Conservation (phyloP, 371 early-diverging fungal species). For the Dentiscutata heterogama region DNA sequence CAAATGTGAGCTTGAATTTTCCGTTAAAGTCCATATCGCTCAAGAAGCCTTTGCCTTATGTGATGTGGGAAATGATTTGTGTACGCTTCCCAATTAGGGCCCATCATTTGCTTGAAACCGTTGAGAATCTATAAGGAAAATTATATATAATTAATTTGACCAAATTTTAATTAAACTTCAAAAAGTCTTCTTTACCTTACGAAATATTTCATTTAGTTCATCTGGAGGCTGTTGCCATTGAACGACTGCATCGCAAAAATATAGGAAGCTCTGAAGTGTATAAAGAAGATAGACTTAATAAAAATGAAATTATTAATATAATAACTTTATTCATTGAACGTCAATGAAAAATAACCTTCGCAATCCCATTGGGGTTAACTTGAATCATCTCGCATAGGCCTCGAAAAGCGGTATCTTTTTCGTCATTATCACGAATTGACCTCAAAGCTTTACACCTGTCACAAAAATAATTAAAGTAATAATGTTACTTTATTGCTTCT, state of each 20-base stretch:
- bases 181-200: constrained; percentile 60
- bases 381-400: constrained; percentile 93
- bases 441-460: constrained; percentile 66
- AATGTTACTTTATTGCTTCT: not conserved
- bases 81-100: constrained; percentile 74
- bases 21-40: constrained; percentile 70
- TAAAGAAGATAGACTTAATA: not conserved
- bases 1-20: not conserved
- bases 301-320: not conserved
- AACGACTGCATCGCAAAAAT: constrained; percentile 79
- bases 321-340: not conserved
- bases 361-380: constrained; percentile 85
- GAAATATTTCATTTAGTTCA: constrained; percentile 73
- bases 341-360: constrained; percentile 52
- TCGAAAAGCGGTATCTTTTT: constrained; percentile 94
- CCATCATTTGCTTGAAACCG: constrained; percentile 79
- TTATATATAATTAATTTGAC: not conserved
- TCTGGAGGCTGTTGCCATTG: constrained; percentile 72
- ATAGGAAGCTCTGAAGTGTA: constrained; percentile 64
- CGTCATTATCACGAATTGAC: constrained; percentile 86
- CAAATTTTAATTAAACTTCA: not conserved
- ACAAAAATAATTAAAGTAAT: constrained; percentile 33
- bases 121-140: constrained; percentile 63
- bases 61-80: constrained; percentile 67
- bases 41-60: constrained; percentile 63